A percentile compares a stretch with the other conserved stretches of the same genome.
Conservation (phyloP, 192 early-diverging fungal genomes). For the Coemansia sp. region DNA sequence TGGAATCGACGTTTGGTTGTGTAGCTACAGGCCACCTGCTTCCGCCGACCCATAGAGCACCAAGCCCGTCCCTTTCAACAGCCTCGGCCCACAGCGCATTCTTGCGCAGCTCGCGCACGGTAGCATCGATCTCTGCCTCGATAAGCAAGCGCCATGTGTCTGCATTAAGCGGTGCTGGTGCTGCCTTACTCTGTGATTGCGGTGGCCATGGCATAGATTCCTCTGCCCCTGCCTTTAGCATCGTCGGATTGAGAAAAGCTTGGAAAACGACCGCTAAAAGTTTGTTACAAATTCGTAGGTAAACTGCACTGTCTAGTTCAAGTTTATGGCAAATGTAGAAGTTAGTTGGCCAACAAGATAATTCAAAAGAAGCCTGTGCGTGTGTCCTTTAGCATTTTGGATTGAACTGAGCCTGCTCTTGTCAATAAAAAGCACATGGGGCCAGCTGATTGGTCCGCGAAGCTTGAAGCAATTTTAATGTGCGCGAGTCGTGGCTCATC, state of each 20-base stretch:
- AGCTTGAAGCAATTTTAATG: not conserved
- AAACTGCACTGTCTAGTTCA: not conserved
- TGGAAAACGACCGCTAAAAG: not conserved
- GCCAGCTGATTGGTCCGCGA: not conserved
- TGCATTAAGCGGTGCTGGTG: conserved; percentile 23
- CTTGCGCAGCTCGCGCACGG: conserved; percentile 57
- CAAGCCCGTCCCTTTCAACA: conserved; percentile 45
- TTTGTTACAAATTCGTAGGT: not conserved
- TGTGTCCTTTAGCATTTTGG: not conserved
- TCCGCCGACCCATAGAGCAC: conserved; percentile 56
- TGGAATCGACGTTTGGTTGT: not conserved
- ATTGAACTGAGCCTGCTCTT: too few species aligned
- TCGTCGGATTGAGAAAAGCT: not conserved
- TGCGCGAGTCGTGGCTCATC: not conserved
- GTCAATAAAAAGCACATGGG: not conserved
- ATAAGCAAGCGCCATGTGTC: conserved; percentile 54
- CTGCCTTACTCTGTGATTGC: not conserved
- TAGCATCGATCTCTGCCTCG: conserved; percentile 52
- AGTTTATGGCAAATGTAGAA: not conserved
- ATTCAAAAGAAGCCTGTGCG: not conserved
- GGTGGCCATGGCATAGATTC: not conserved
- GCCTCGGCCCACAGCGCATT: conserved; percentile 50
- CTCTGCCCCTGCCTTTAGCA: conserved; percentile 25
- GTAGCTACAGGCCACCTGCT: conserved; percentile 39
- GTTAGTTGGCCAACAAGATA: not conserved